Evolutionary conservation across 176 grass and related monocot species (phyloP).

Genomic region (Neostapfia colusana): DNA sequence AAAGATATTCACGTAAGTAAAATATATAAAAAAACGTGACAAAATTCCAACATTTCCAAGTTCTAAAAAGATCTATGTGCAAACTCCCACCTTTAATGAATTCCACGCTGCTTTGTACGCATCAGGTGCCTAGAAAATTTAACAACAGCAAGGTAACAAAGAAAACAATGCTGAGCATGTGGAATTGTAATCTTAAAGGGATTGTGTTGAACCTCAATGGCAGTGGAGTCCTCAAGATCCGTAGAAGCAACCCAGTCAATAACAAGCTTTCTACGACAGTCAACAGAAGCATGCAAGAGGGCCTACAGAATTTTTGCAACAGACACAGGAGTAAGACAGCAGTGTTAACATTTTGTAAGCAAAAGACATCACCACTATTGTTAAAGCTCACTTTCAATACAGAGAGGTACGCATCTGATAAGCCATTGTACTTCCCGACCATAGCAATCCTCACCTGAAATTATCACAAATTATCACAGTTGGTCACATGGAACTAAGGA

Average conservation of each 20-base stretch:
- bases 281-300: slow-evolving; percentile 80
- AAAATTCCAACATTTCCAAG: neutral
- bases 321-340: slow-evolving; percentile 7
- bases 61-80: neutral
- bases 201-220: slow-evolving; percentile 46
- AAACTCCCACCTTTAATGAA: slow-evolving; percentile 56
- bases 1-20: slow-evolving; percentile 37
- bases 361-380: neutral
- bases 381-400: slow-evolving; percentile 57
- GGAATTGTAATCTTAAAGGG: neutral
- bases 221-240: slow-evolving; percentile 63
- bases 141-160: slow-evolving; percentile 34
- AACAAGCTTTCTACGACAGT: slow-evolving; percentile 70
- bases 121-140: slow-evolving; percentile 57
- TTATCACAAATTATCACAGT: slow-evolving; percentile 5
- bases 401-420: slow-evolving; percentile 73
- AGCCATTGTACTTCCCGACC: slow-evolving; percentile 74
- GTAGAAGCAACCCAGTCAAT: slow-evolving; percentile 77
- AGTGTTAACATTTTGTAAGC: neutral
- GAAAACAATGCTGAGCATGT: neutral
- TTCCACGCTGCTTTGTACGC: slow-evolving; percentile 59
- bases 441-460: slow-evolving; percentile 70
- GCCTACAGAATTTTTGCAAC: slow-evolving; percentile 40
- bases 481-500: slow-evolving; percentile 29
- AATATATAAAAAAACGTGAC: neutral